A percentile compares a stretch with the other conserved stretches of the same genome.
phyloP scores from a whole-genome alignment of 2,329 filamentous ascomycete species.

The Monosporascus sp. region DNA sequence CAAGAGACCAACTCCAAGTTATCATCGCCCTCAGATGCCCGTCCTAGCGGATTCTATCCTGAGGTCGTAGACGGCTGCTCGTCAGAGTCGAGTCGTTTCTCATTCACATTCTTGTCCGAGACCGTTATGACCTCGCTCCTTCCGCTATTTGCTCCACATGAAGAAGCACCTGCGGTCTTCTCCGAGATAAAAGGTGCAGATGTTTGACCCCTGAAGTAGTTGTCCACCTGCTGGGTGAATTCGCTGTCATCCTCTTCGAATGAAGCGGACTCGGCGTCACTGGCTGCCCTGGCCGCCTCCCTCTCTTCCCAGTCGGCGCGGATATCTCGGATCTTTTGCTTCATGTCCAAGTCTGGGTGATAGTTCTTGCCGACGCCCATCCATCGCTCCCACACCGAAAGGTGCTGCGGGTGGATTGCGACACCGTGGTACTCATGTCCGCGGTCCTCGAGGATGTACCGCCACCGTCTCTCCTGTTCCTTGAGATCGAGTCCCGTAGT shows the following conservation, averaged over 20 bases:
- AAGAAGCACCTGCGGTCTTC: constrained; percentile 12
- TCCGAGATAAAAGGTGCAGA: constrained; percentile 11
- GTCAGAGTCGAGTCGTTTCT: neutral
- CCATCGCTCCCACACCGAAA: constrained; percentile 83
- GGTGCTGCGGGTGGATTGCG: constrained; percentile 82
- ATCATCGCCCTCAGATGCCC: too few relatives aligned
- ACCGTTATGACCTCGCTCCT: neutral
- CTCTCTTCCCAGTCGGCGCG: constrained; percentile 54
- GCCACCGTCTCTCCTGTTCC: constrained; percentile 93
- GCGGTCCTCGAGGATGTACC: constrained; percentile 73
- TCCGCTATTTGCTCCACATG: neutral
- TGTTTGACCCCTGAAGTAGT: constrained; percentile 40
- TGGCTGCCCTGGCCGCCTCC: constrained; percentile 41
- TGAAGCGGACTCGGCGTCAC: constrained; percentile 37
- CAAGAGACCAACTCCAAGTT: too few relatives aligned
- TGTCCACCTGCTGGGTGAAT: constrained; percentile 48
- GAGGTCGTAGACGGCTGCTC: neutral
- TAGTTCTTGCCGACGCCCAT: constrained; percentile 76
- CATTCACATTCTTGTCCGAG: neutral
- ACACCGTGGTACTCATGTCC: constrained; percentile 86
- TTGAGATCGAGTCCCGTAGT: constrained; percentile 95
- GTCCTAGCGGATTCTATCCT: too few relatives aligned
- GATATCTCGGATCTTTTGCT: constrained; percentile 82
- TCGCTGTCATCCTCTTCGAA: constrained; percentile 41
- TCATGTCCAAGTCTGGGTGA: constrained; percentile 75